Evolutionary conservation across 306 rosid species (phyloP), one percentile per base, ranked within the genome.

Genomic region (Quercus rubra): DNA sequence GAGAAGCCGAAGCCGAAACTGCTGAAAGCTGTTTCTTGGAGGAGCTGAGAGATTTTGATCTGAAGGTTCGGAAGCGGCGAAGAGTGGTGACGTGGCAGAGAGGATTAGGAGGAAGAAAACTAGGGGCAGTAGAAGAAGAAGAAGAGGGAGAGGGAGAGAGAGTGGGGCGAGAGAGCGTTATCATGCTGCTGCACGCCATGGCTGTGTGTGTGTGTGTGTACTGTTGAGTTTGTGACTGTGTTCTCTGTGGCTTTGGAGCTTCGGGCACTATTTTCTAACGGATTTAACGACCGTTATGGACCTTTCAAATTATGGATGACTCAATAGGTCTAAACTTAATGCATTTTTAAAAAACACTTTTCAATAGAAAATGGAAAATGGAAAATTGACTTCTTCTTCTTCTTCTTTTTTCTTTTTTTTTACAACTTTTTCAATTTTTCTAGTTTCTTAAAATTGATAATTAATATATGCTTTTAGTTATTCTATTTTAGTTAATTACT

Each of bases 131-230:
- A 49, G 54, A 49, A 49, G 54, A 49, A 49, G 77, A 78, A 49
- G 54, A 49, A 46, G 49, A 7, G 2, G 54, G 67, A 21, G 77
- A 69, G 8, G 83, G 55, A 21, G 80, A 69, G 81, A 74, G 78
- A 77, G 23, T 80, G 25, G 82, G 79, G 63, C 79, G 80, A 80
- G 83, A 62, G 75, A 79, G 81, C 18, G 62, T 43, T 30, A 82
- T 73, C 55, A 86, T 64, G 46, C 46, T 38, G 46, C 11, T 38
- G 57, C 77, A 84, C n/a, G 97, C 97, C 96, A 89, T 92, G 77
- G 73, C 70, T 76, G 78, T 89, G 90, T 90, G 93, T 38, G 90
- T 90, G 93, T 38, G 43, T 38, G 43, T 33, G 38, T 6, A 33
- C 6, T 33, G 38, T 33, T 33, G 38, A 33, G 41, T 35, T 5